Percentiles rank a stretch among this genome's conserved stretches.
Evolutionary conservation across 2,329 filamentous ascomycete genomes (phyloP).

Genomic region (Monosporascus sp.): DNA sequence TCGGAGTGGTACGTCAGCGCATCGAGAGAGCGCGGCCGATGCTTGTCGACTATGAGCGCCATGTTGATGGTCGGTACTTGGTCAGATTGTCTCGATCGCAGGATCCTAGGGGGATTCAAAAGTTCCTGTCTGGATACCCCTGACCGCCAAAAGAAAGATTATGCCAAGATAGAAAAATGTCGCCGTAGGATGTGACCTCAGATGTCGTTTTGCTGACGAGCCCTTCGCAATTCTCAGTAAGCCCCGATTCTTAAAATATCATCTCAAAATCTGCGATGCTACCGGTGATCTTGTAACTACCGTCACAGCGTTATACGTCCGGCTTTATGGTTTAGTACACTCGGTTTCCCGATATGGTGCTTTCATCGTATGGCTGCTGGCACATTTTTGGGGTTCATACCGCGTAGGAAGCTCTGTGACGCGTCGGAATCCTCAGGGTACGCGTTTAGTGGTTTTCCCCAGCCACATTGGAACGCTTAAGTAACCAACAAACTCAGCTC

Average conservation of each 20-base stretch:
- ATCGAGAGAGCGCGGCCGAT: conserved; percentile 69
- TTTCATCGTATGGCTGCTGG: not conserved
- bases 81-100: not conserved
- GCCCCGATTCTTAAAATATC: not conserved
- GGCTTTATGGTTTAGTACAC: too few species aligned
- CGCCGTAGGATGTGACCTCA: not conserved
- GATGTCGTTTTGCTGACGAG: not conserved
- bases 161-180: not conserved
- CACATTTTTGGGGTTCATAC: too few species aligned
- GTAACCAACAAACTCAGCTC: too few species aligned
- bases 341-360: not conserved
- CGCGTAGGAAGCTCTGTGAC: not conserved
- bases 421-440: not conserved
- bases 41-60: conserved; percentile 68
- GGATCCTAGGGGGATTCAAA: not conserved
- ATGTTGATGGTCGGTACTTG: conserved; percentile 31
- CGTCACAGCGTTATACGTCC: not conserved
- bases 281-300: not conserved
- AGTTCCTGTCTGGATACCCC: not conserved
- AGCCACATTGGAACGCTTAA: not conserved
- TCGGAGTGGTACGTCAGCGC: conserved; percentile 81
- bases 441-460: not conserved
- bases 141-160: not conserved
- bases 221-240: not conserved
- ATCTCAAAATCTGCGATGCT: not conserved